These are phyloP conservation scores for Nemania sp. DNA, from an alignment of 2,329 filamentous ascomycete genomes.

Conservation along the genomic window DNA sequence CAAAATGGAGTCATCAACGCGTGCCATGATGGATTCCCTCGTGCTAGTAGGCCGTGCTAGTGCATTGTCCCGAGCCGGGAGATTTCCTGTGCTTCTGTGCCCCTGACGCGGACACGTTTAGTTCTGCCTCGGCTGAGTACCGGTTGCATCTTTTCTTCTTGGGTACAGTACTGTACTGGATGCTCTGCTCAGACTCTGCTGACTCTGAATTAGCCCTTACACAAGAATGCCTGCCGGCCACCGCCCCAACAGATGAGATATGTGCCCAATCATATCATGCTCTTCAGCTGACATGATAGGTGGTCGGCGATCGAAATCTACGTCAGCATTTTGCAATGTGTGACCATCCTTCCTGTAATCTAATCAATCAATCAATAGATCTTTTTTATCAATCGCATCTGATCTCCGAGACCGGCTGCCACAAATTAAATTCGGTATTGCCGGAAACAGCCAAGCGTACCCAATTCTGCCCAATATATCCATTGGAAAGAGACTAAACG, in stretches of 20 bases:
- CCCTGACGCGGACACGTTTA: conserved; percentile 5
- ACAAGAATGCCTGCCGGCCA: neutral
- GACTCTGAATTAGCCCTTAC: neutral
- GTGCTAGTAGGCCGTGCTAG: neutral
- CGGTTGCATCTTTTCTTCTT: neutral
- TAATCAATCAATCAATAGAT: conserved; percentile 50
- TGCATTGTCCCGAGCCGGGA: neutral
- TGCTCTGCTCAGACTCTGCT: neutral
- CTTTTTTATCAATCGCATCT: conserved; percentile 48
- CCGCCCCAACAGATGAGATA: neutral
- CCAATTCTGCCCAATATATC: neutral
- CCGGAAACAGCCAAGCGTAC: conserved; percentile 31
- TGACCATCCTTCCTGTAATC: conserved; percentile 40
- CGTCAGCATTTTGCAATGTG: conserved; percentile 19
- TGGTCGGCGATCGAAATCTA: neutral
- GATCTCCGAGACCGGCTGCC: conserved; percentile 41
- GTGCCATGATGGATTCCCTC: conserved; percentile 12
- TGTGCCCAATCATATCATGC: conserved; percentile 5
- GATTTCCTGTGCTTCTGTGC: neutral
- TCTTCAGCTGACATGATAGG: neutral
- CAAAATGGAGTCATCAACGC: neutral
- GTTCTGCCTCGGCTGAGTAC: neutral
- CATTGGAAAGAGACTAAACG: neutral
- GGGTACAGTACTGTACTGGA: neutral
- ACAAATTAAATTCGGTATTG: neutral